Evolutionary conservation across 2,329 filamentous ascomycete genomes (phyloP).

Genomic region (Cladosporium phlei): DNA sequence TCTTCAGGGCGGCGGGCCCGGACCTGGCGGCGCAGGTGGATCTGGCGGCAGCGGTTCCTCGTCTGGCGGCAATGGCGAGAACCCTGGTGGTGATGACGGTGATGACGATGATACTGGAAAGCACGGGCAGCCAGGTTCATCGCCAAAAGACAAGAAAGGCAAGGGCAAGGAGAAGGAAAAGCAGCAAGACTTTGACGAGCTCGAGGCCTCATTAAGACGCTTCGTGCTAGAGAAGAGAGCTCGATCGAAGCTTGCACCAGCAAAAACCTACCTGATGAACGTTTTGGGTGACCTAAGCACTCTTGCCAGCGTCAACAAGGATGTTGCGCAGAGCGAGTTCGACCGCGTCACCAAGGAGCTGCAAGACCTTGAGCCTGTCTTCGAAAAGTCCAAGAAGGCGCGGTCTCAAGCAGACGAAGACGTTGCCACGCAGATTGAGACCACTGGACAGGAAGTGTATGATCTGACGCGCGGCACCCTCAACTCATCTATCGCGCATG

Average conservation of each 20-base stretch:
- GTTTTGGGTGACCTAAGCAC: conserved; percentile 81
- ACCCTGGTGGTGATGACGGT: conserved; percentile 34
- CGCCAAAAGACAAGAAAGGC: conserved; percentile 60
- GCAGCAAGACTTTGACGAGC: conserved; percentile 78
- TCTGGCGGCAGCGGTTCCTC: conserved; percentile 32
- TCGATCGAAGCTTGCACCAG: conserved; percentile 89
- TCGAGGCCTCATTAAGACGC: conserved; percentile 81
- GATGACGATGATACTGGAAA: conserved; percentile 55
- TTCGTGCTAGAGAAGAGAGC: conserved; percentile 96
- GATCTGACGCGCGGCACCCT: conserved; percentile 73
- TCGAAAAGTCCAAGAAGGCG: conserved; percentile 78
- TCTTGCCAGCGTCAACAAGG: conserved; percentile 78
- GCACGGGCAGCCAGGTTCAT: conserved; percentile 40
- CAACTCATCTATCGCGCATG: conserved; percentile 67
- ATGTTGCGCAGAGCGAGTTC: conserved; percentile 80
- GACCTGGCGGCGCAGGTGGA: conserved; percentile 40
- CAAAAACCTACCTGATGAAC: conserved; percentile 91
- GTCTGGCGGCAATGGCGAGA: conserved; percentile 34
- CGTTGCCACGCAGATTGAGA: conserved; percentile 76
- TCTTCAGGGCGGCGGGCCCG: conserved; percentile 53
- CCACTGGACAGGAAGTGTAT: conserved; percentile 81
- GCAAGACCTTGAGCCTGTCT: conserved; percentile 74
- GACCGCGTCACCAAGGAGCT: conserved; percentile 78
- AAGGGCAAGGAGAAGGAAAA: conserved; percentile 77
- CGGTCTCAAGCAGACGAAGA: conserved; percentile 74